Percentiles rank a stretch among this genome's conserved stretches.
These are phyloP conservation scores for Eucalyptus erythrocorys DNA, from an alignment of 345 rosid species.

Conservation along the genomic window DNA sequence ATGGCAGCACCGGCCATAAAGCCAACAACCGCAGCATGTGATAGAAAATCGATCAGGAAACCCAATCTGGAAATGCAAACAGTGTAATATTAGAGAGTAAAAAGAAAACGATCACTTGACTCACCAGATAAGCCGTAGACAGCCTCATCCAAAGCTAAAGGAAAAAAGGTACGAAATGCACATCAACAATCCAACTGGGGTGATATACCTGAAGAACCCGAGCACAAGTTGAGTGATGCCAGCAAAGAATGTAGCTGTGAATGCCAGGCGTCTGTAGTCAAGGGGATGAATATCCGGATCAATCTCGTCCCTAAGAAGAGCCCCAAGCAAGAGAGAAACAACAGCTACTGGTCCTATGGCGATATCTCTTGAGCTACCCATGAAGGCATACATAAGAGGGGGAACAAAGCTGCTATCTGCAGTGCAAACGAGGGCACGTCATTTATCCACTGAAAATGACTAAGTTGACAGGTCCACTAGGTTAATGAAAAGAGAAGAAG, in stretches of 20 bases:
- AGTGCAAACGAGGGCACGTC: neutral
- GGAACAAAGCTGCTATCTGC: constrained; percentile 49
- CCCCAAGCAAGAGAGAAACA: constrained; percentile 24
- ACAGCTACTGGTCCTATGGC: constrained; percentile 42
- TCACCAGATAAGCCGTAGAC: neutral
- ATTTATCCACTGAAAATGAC: neutral
- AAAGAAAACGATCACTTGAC: neutral
- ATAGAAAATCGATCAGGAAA: constrained; percentile 29
- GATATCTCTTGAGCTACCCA: constrained; percentile 42
- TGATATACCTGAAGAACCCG: constrained; percentile 6
- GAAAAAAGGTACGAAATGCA: neutral
- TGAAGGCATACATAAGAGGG: constrained; percentile 29
- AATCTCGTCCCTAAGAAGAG: constrained; percentile 22
- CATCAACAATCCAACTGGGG: neutral
- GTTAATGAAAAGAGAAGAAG: neutral
- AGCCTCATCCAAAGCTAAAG: neutral
- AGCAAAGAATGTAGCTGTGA: constrained; percentile 6
- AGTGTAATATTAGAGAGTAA: no score
- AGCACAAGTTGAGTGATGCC: neutral
- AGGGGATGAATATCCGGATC: constrained; percentile 1
- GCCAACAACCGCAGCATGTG: constrained; percentile 33
- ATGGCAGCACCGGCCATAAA: constrained; percentile 43
- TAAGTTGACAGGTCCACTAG: neutral
- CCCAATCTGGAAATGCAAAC: constrained; percentile 13
- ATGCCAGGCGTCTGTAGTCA: constrained; percentile 48